Percentiles rank a stretch among this genome's conserved stretches.
Conservation (phyloP, 352 stramenopile genomes). For the Globisporangium radiosum region DNA sequence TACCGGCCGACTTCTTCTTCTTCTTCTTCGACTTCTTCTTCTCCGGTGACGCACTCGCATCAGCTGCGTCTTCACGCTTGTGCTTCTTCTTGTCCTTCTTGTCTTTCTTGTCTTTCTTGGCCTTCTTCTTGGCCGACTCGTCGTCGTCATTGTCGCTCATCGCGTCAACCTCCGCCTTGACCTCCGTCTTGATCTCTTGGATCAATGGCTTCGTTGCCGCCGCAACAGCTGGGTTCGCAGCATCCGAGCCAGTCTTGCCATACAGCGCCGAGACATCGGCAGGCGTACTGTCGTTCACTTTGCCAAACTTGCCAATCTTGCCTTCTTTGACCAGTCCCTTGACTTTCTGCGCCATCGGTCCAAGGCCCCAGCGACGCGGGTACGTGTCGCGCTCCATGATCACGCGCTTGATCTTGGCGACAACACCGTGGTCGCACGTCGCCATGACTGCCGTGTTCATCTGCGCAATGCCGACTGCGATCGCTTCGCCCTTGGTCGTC, state of each 20-base stretch:
- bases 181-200: constrained; percentile 39
- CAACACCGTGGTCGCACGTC: constrained; percentile 98
- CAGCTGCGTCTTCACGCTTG: constrained; percentile 58
- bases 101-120: constrained; percentile 74
- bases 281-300: constrained; percentile 85
- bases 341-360: constrained; percentile 98
- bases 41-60: constrained; percentile 57
- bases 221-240: no score
- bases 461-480: constrained; percentile 98
- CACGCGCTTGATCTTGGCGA: constrained; percentile 99
- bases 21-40: constrained; percentile 89
- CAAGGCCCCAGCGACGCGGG: constrained; percentile 97
- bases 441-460: constrained; percentile 99
- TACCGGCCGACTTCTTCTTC: constrained; percentile 78
- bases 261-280: constrained; percentile 74
- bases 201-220: constrained; percentile 20
- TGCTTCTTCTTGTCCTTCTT: constrained; percentile 62
- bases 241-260: constrained; percentile 9
- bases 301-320: constrained; percentile 88
- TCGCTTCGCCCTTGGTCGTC: constrained; percentile 99
- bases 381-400: constrained; percentile 99
- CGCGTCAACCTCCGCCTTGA: constrained; percentile 52
- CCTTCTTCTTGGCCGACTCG: constrained; percentile 39
- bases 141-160: constrained; percentile 23
- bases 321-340: constrained; percentile 96